Base-by-base conservation (phyloP, 768 basidiomycete genomes). In the Terana coerulea region DNA sequence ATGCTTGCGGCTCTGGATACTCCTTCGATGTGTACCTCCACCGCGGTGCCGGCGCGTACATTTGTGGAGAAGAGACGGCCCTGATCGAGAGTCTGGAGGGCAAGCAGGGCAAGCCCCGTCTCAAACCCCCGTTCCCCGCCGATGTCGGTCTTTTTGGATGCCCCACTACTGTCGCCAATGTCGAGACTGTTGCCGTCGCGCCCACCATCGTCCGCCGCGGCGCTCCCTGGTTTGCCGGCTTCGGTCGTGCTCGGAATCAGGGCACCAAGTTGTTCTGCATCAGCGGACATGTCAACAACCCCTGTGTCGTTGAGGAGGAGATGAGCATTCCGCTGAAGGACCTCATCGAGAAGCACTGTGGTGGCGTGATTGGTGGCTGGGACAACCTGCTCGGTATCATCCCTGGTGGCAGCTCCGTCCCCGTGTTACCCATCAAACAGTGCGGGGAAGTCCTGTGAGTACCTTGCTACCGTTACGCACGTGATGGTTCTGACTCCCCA, bases 51-150 rank as follows among this genome's bases (percentile, higher is more conserved):
- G 95, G 95, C 47, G 95, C 95, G 19, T 98, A 99, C 72, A 95
- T 99, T 57, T 99, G 95, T 64, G 95, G 95, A 22, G 95, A 99
- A 71, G 95, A 99, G 71, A 98, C 95, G 0, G 95, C 95, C 3
- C 75, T 99, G 19, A 99, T 99, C 61, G 95, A 99, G 75, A 90
- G 87, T 59, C 69, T 99, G 46, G 95, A 98, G 71, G 95, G 95
- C 10, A 99, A 99, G 70, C 95, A 98, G 70, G 95, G 95, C 22
- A 99, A 99, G 67, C 95, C 95, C 0, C 80, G 95, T 45, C 76
- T 99, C 58, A 99, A 99, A 76, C 95, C 95, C 3, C 95, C 95
- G 35, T 99, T 98, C 83, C 95, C 95, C 3, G 95, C 95, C 49
- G 95, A 98, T 57, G 95, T 98, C 40, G 95, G 95, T 45, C 77